These are phyloP conservation scores for Metarhizium sp. DNA, from an alignment of 2,329 filamentous ascomycete species.

Conservation along the genomic window DNA sequence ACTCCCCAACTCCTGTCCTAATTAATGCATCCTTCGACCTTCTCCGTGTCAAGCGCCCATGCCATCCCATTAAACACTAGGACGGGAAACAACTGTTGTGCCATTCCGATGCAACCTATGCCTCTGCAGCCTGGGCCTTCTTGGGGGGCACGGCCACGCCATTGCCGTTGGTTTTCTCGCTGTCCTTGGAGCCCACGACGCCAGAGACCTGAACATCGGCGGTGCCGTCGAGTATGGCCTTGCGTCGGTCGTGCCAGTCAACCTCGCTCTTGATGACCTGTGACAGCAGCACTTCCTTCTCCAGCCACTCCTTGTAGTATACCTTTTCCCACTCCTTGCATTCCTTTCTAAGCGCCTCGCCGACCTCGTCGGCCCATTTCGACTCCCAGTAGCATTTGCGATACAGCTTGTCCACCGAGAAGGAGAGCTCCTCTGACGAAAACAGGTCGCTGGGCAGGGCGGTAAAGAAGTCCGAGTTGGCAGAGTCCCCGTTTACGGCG, in stretches of 20 bases:
- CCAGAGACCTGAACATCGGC: slow-evolving; percentile 34
- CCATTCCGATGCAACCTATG: neutral
- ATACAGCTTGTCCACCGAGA: slow-evolving; percentile 50
- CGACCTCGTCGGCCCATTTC: slow-evolving; percentile 62
- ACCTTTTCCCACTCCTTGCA: slow-evolving; percentile 56
- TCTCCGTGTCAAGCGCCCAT: neutral
- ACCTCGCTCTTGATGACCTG: slow-evolving; percentile 60
- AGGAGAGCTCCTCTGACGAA: slow-evolving; percentile 51
- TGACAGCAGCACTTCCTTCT: slow-evolving; percentile 71
- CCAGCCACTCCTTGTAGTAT: slow-evolving; percentile 64
- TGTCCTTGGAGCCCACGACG: slow-evolving; percentile 19
- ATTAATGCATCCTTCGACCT: neutral
- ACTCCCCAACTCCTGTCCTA: neutral
- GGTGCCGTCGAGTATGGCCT: slow-evolving; percentile 41
- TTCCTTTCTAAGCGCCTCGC: slow-evolving; percentile 53
- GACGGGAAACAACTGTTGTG: neutral
- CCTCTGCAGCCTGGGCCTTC: slow-evolving; percentile 2
- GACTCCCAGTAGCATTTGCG: slow-evolving; percentile 62
- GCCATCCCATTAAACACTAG: neutral
- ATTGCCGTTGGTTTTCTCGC: slow-evolving; percentile 14
- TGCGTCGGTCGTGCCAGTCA: slow-evolving; percentile 52
- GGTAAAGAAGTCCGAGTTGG: slow-evolving; percentile 50
- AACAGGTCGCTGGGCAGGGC: slow-evolving; percentile 51
- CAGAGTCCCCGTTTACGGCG: slow-evolving; percentile 43
- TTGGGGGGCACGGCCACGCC: slow-evolving; percentile 2